Evolutionary conservation across 2,329 filamentous ascomycete species (phyloP).

Genomic region (Rhinocladiella similis): DNA sequence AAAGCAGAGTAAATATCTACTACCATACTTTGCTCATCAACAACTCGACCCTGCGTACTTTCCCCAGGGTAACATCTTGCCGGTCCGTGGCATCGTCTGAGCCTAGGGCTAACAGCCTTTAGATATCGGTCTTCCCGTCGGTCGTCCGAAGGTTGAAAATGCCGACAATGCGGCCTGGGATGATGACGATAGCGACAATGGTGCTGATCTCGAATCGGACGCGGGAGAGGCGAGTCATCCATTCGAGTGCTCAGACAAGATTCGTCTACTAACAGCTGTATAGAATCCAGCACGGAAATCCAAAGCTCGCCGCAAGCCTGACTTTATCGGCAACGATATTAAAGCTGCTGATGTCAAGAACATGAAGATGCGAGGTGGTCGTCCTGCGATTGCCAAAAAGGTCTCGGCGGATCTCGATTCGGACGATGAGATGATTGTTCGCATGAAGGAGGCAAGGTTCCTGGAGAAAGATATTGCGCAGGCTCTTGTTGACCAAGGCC

Average conservation of each 20-base stretch:
- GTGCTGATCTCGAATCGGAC: slow-evolving; percentile 18
- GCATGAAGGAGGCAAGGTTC: slow-evolving; percentile 34
- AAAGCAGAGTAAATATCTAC: slow-evolving; percentile 13
- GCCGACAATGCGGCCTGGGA: slow-evolving; percentile 16
- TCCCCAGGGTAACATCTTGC: slow-evolving; percentile 15
- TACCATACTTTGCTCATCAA: slow-evolving; percentile 31
- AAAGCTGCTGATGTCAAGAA: slow-evolving; percentile 44
- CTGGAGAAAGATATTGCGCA: slow-evolving; percentile 47
- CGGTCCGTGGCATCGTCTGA: too few species aligned
- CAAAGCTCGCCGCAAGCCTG: slow-evolving; percentile 16
- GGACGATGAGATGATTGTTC: slow-evolving; percentile 45
- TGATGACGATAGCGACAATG: slow-evolving; percentile 20
- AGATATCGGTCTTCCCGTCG: slow-evolving; percentile 14
- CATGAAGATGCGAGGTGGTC: slow-evolving; percentile 44
- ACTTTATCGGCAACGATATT: slow-evolving; percentile 6
- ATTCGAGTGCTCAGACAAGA: too few species aligned
- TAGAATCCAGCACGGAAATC: neutral
- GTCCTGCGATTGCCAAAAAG: slow-evolving; percentile 43
- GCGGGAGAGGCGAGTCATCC: slow-evolving; percentile 3
- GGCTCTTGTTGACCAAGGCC: slow-evolving; percentile 43
- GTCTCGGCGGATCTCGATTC: slow-evolving; percentile 47
- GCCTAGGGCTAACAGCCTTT: neutral
- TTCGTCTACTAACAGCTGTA: neutral
- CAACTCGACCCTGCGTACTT: slow-evolving; percentile 27
- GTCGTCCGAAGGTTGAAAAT: slow-evolving; percentile 10